A percentile compares a stretch with the other conserved stretches of the same genome.
Conservation (phyloP, 2,329 filamentous ascomycete species). For the Calonectria fujianensis region DNA sequence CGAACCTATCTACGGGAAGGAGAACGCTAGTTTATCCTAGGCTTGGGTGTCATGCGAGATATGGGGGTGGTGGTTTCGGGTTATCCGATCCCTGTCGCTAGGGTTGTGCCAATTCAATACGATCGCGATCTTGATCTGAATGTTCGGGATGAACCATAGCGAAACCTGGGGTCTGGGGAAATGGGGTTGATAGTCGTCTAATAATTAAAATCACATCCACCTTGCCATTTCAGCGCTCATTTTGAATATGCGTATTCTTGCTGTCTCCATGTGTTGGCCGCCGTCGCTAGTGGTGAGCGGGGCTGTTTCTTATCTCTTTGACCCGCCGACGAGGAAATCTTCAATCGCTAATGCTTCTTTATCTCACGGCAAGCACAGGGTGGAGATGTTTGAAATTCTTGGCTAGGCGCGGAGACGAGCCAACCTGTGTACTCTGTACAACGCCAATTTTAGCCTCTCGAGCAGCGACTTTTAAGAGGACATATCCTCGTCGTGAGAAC, state of each 20-base stretch:
- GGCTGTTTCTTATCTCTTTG: neutral
- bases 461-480: neutral
- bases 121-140: neutral
- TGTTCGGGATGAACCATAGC: neutral
- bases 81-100: slow-evolving; percentile 11
- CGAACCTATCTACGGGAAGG: slow-evolving; percentile 3
- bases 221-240: neutral
- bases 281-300: neutral
- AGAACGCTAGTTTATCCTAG: neutral
- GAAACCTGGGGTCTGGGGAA: neutral
- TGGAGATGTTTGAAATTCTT: neutral
- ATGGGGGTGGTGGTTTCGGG: neutral
- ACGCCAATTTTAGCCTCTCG: neutral
- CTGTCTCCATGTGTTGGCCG: neutral
- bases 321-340: neutral
- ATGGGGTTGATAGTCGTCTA: neutral
- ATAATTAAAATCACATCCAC: neutral
- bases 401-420: neutral
- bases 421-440: neutral
- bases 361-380: neutral
- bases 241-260: neutral
- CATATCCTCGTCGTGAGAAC: neutral
- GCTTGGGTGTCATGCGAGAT: neutral
- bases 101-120: neutral
- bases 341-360: neutral